Evolutionary conservation across 352 stramenopile species (phyloP).

Genomic region (Phytopythium chamaehyphon): DNA sequence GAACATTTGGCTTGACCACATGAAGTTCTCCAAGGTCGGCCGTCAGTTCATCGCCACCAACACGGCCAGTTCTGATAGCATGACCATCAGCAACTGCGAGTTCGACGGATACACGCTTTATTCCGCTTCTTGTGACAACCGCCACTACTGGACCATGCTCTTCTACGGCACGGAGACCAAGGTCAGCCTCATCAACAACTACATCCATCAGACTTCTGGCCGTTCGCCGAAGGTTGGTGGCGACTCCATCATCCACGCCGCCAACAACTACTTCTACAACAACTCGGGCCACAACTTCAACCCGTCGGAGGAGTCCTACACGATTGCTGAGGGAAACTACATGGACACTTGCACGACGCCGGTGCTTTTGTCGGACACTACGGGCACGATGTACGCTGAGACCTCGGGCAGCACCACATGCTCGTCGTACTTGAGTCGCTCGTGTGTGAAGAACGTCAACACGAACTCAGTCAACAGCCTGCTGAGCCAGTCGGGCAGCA

Average conservation of each 20-base stretch:
- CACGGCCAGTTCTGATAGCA: constrained; percentile 18
- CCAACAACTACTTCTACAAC: constrained; percentile 26
- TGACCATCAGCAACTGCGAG: constrained; percentile 51
- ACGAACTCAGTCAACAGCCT: constrained; percentile 13
- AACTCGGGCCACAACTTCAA: constrained; percentile 13
- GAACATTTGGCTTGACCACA: constrained; percentile 37
- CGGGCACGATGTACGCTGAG: constrained; percentile 13
- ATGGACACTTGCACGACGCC: constrained; percentile 21
- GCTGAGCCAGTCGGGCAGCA: constrained; percentile 11
- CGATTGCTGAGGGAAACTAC: constrained; percentile 22
- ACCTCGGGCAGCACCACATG: constrained; percentile 9
- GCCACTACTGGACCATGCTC: constrained; percentile 48
- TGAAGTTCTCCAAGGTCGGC: constrained; percentile 23
- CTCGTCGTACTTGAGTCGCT: constrained; percentile 12
- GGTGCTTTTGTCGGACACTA: constrained; percentile 9
- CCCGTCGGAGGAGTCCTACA: constrained; percentile 14
- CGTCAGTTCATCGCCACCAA: constrained; percentile 38
- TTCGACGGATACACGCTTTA: constrained; percentile 40
- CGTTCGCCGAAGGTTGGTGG: constrained; percentile 25
- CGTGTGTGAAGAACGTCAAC: constrained; percentile 12
- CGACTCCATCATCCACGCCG: constrained; percentile 17
- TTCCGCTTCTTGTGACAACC: constrained; percentile 31
- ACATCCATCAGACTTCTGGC: constrained; percentile 27
- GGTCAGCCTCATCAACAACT: constrained; percentile 30
- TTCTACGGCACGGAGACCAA: constrained; percentile 31